Evolutionary conservation across 257 asterid species (phyloP), one percentile per base, ranked within the genome.

Genomic region (Thymus quinquecostatus): DNA sequence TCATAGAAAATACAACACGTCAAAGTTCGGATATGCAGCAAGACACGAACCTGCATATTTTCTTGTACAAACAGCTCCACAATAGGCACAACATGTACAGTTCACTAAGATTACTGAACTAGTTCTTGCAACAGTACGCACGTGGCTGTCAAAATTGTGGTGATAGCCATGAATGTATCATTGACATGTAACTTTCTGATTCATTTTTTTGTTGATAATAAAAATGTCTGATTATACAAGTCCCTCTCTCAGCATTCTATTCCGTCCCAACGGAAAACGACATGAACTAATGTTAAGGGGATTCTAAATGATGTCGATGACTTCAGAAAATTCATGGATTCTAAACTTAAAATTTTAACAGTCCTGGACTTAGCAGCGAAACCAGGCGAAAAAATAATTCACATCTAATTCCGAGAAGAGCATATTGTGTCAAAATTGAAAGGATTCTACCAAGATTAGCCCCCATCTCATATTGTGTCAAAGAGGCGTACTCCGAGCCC

Each of bases 1-100:
- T 21, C 88, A 90, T 65, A 82, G 93, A 62, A 90, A 90, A 75
- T 88, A 90, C 78, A 81, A 76, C 68, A 85, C 92, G 33, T 75
- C 89, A 1, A 90, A 84, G 70, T 90, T 71, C 68, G 93, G 92
- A 2, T 82, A 81, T 75, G 86, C 96, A 34, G 86, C 96, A 66
- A 85, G 82, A 78, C 82, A 85, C 61, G 86, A 80, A 44, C 92
- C 97, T 30, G 94, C 94, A 57, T 77, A 64, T 71, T 86, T 84
- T 82, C 85, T 82, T 70, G 79, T 64, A 70, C 83, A 79, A 72
- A 71, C 73, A 41, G 66, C 77, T 50, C 75, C 65, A 78, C 79
- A 77, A 55, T 76, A 87, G 79, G 71, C 77, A 79, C 65, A 71
- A 77, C 83, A 82, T 82, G 86, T 83, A 81, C 71, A 86, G 85